Evolutionary conservation across 2,329 filamentous ascomycete genomes (phyloP), one percentile per base, ranked within the genome.

Genomic region (Cytospora schulzeri): DNA sequence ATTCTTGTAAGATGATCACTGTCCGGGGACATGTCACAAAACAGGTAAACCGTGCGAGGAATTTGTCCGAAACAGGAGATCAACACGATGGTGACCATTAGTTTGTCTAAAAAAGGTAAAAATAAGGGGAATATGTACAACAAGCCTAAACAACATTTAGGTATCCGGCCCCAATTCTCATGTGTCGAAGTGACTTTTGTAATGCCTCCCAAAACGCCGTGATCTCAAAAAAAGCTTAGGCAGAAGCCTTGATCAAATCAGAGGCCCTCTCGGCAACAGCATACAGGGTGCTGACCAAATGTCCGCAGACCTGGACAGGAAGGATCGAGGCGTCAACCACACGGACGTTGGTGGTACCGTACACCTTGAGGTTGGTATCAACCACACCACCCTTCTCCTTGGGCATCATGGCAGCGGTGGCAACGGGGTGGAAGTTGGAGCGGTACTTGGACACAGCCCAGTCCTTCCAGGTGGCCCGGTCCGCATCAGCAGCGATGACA

Each of bases 281-380:
- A 66, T 83, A 83, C 4, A 83, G 77, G 1, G 77, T 75, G 64
- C 79, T 80, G 66, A 81, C 78, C 51, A 66, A 48, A 78, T 81
- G 15, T 76, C 74, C 68, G 64, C 77, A 79, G 68, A 53, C 65
- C 38, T 67, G 67, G 35, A 79, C 66, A 3, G 79, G 79, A 17
- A 80, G 74, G 33, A 80, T 73, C n/a, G 76, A 76, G 4, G 77
- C 74, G 66, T 81, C 79, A 4, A 79, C 77, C 28, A 81, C 72
- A n/a, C 79, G 73, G 35, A 81, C 70, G 62, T 79, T 79, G 31
- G 69, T 69, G 11, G 74, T 77, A 3, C 79, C 79, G 67, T 79
- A 79, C 0, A 81, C 79, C 55, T 72, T 67, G 28, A 80, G 68
- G 31, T 75, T 69, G 1, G 75, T 65, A 59, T 78, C 74, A 0